Evolutionary conservation across 2,329 filamentous ascomycete genomes (phyloP).

Genomic region (Bipolaris bicolor): DNA sequence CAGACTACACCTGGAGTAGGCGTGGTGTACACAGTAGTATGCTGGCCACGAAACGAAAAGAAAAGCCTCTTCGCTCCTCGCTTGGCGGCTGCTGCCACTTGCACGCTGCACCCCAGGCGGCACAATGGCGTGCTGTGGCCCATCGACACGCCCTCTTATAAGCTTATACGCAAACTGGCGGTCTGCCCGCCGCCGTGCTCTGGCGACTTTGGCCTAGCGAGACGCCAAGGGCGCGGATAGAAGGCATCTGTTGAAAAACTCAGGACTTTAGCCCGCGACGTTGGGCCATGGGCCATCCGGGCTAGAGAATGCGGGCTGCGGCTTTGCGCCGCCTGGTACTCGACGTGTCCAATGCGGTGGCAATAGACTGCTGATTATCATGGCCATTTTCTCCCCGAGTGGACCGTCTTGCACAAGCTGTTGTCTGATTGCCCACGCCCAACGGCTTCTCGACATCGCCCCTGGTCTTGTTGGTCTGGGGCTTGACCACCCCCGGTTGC

Average conservation of each 20-base stretch:
- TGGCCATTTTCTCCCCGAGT: slow-evolving; percentile 21
- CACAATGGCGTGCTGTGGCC: neutral
- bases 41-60: no score
- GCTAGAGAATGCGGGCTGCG: slow-evolving; percentile 15
- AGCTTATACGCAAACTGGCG: slow-evolving; percentile 28
- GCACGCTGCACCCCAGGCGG: neutral
- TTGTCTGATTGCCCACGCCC: slow-evolving; percentile 17
- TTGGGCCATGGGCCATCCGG: slow-evolving; percentile 9
- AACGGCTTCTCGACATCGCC: slow-evolving; percentile 25
- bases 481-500: slow-evolving; percentile 21
- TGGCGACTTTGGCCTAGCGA: slow-evolving; percentile 11
- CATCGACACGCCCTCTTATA: slow-evolving; percentile 7
- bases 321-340: slow-evolving; percentile 19
- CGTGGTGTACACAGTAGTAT: neutral
- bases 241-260: slow-evolving; percentile 29
- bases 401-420: slow-evolving; percentile 17
- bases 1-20: neutral
- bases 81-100: slow-evolving; percentile 12
- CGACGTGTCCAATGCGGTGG: slow-evolving; percentile 31
- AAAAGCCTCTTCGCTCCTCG: slow-evolving; percentile 6
- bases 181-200: slow-evolving; percentile 33
- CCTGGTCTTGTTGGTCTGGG: slow-evolving; percentile 16
- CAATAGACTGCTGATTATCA: slow-evolving; percentile 17
- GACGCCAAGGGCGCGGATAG: slow-evolving; percentile 29
- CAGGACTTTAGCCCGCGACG: slow-evolving; percentile 23